Conservation (phyloP, 306 rosid species). For the Quercus rubra region DNA sequence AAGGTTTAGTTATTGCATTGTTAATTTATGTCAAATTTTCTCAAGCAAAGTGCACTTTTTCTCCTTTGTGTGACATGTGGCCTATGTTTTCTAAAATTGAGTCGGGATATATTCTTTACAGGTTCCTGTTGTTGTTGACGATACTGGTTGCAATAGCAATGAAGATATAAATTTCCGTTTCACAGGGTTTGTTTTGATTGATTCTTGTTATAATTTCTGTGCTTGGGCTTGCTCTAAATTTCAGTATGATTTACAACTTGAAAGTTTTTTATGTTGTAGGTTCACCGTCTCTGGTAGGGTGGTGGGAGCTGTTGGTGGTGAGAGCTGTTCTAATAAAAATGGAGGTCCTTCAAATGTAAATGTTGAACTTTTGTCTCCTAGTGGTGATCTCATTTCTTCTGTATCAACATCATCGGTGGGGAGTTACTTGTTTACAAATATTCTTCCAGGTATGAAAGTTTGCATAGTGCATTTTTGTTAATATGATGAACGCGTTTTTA, state of each 20-base stretch:
- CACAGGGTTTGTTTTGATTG: conserved; percentile 64
- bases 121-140: conserved; percentile 87
- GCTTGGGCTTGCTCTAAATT: conserved; percentile 14
- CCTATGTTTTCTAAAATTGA: conserved; percentile 7
- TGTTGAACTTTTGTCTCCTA: conserved; percentile 67
- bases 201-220: conserved; percentile 5
- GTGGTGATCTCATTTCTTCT: conserved; percentile 63
- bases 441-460: conserved; percentile 71
- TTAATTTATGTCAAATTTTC: not conserved
- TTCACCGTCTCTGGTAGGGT: conserved; percentile 90
- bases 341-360: conserved; percentile 89
- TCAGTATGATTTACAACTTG: conserved; percentile 8
- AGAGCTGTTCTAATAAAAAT: conserved; percentile 64
- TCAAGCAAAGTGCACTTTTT: not conserved
- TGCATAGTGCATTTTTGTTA: conserved; percentile 17
- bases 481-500: not conserved
- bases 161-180: conserved; percentile 90
- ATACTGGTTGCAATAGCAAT: conserved; percentile 82
- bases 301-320: conserved; percentile 84
- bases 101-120: conserved; percentile 28
- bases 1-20: conserved; percentile 47
- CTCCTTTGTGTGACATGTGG: not conserved
- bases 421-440: conserved; percentile 70
- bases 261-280: conserved; percentile 43
- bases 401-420: conserved; percentile 71